phyloP scores from a whole-genome alignment of 768 basidiomycete genomes.

The Phylloporus arenicola region DNA sequence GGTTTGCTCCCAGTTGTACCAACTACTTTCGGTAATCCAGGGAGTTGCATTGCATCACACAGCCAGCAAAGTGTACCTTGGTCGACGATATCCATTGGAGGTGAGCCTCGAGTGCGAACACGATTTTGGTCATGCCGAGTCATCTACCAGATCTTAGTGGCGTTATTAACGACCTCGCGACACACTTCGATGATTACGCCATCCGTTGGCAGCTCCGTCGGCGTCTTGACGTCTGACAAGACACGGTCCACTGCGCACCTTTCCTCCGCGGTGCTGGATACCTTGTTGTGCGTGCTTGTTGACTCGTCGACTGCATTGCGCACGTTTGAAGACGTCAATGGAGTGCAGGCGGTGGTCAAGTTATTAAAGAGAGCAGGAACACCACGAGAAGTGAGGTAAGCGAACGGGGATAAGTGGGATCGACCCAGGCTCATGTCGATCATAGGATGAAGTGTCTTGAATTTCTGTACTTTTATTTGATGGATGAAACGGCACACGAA shows the following conservation, averaged over 20 bases:
- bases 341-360: constrained; percentile 80
- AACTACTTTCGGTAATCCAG: constrained; percentile 67
- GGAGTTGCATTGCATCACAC: constrained; percentile 68
- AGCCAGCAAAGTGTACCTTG: constrained; percentile 63
- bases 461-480: constrained; percentile 90
- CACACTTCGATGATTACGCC: constrained; percentile 41
- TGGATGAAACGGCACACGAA: constrained; percentile 61
- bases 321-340: constrained; percentile 69
- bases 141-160: constrained; percentile 56
- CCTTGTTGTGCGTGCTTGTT: constrained; percentile 82
- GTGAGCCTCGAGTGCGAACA: constrained; percentile 32
- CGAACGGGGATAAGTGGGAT: constrained; percentile 44
- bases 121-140: constrained; percentile 5
- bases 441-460: constrained; percentile 92
- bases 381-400: constrained; percentile 82
- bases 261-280: constrained; percentile 76
- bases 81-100: constrained; percentile 63
- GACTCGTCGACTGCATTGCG: constrained; percentile 74
- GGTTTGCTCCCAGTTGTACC: constrained; percentile 49
- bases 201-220: constrained; percentile 1
- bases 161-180: constrained; percentile 65
- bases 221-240: constrained; percentile 18
- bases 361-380: constrained; percentile 82
- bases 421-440: constrained; percentile 1
- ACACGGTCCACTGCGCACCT: constrained; percentile 36